Evolutionary conservation across 352 stramenopile species (phyloP).

Genomic region (Pythium biforme): DNA sequence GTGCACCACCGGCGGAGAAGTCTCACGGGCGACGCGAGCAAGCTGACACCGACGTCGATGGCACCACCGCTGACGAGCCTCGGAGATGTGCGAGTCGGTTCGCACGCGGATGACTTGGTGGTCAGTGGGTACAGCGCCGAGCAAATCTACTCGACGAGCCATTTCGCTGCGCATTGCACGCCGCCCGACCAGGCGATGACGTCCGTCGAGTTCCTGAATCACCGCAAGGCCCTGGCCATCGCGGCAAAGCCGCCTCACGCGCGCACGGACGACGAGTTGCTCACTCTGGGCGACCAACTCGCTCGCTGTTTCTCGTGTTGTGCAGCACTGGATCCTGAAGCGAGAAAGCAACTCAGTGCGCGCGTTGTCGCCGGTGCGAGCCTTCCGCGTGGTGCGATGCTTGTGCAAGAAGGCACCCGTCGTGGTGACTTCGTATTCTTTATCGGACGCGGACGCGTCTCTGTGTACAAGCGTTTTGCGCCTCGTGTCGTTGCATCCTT

Average conservation of each 20-base stretch:
- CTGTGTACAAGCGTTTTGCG: slow-evolving; percentile 30
- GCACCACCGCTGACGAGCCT: background rate
- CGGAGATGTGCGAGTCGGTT: background rate
- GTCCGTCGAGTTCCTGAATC: slow-evolving; percentile 17
- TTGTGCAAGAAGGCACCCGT: slow-evolving; percentile 20
- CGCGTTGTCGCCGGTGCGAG: slow-evolving; percentile 29
- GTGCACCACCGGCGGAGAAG: background rate
- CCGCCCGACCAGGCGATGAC: background rate
- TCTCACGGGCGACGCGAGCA: background rate
- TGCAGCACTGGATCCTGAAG: slow-evolving; percentile 33
- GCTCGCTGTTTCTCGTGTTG: slow-evolving; percentile 43
- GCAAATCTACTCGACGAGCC: slow-evolving; percentile 8
- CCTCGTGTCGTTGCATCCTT: slow-evolving; percentile 29
- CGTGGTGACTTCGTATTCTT: slow-evolving; percentile 29
- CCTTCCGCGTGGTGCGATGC: slow-evolving; percentile 18
- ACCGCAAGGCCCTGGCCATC: slow-evolving; percentile 32
- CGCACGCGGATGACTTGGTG: background rate
- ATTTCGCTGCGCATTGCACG: slow-evolving; percentile 8
- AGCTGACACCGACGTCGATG: background rate
- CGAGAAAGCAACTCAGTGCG: slow-evolving; percentile 35
- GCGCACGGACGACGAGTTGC: slow-evolving; percentile 40
- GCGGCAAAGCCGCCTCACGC: slow-evolving; percentile 5
- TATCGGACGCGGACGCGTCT: slow-evolving; percentile 25
- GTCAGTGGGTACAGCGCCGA: slow-evolving; percentile 9
- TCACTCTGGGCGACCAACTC: slow-evolving; percentile 45